Evolutionary conservation across 257 asterid species (phyloP).

Genomic region (Cruciata laevipes): DNA sequence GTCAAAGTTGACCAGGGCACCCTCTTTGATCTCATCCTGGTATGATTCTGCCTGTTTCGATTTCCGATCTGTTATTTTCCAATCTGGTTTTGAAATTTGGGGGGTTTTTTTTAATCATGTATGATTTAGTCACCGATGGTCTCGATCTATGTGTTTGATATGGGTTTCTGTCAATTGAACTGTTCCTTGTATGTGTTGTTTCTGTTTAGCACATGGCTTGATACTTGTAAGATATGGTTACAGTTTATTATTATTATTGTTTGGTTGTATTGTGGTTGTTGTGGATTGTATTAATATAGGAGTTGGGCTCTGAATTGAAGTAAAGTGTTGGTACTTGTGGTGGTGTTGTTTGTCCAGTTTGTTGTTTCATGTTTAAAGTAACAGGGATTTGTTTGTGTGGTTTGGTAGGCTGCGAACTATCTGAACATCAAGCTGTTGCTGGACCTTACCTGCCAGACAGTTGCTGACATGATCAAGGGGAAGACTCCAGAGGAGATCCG

Average conservation of each 20-base stretch:
- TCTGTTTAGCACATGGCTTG: too few species aligned
- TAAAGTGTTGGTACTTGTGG: too few species aligned
- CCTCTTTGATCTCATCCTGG: conserved; percentile 57
- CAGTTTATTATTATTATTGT: too few species aligned
- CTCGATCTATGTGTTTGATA: background rate
- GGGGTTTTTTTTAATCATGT: background rate
- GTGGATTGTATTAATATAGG: too few species aligned
- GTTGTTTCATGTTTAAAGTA: too few species aligned
- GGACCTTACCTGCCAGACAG: conserved; percentile 56
- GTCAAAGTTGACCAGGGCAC: conserved; percentile 51
- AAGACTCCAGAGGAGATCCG: conserved; percentile 72
- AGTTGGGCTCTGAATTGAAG: too few species aligned
- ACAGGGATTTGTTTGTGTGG: background rate
- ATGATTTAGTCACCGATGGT: background rate
- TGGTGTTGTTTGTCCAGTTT: too few species aligned
- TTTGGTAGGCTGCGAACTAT: conserved; percentile 64
- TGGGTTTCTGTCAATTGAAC: too few species aligned
- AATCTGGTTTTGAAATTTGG: background rate
- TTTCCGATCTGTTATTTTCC: background rate
- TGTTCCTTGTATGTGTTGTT: too few species aligned
- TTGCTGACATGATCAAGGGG: conserved; percentile 63
- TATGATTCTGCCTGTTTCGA: conserved; percentile 1
- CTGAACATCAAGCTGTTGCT: conserved; percentile 57
- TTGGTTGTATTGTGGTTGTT: too few species aligned
- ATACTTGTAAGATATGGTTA: too few species aligned